phyloP scores from a whole-genome alignment of 306 rosid species.

The Gleditsia sinensis region DNA sequence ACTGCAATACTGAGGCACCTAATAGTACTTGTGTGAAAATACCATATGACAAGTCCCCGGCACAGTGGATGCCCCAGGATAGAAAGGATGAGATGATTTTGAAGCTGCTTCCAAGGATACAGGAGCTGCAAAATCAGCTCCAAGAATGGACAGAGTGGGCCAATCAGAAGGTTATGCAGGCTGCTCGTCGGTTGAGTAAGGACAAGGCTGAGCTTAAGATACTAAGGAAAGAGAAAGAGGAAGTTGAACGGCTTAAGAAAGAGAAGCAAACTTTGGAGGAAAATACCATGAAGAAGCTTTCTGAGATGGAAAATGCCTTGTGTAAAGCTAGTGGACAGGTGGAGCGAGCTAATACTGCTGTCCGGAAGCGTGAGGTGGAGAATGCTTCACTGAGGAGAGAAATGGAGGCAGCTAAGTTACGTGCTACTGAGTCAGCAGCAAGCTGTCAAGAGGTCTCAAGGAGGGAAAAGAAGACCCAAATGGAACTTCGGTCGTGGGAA shows the following conservation, averaged over 20 bases:
- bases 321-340: constrained; percentile 85
- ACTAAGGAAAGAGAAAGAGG: constrained; percentile 86
- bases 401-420: constrained; percentile 79
- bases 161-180: constrained; percentile 96
- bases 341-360: constrained; percentile 79
- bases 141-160: constrained; percentile 98
- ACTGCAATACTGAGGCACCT: constrained; percentile 44
- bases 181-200: constrained; percentile 85
- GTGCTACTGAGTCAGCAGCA: constrained; percentile 76
- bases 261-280: constrained; percentile 83
- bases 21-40: constrained; percentile 50
- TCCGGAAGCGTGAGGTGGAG: constrained; percentile 77
- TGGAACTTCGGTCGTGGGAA: constrained; percentile 78
- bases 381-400: constrained; percentile 72
- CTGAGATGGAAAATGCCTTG: constrained; percentile 90
- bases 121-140: constrained; percentile 76
- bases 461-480: constrained; percentile 74
- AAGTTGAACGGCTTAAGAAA: constrained; percentile 77
- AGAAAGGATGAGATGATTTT: constrained; percentile 83
- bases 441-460: constrained; percentile 75
- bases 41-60: constrained; percentile 61
- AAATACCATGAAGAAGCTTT: constrained; percentile 82
- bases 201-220: constrained; percentile 83
- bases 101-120: constrained; percentile 67
- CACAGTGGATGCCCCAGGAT: constrained; percentile 68